phyloP scores from a whole-genome alignment of 2,329 filamentous ascomycete genomes.

The Hypoxylon sp. region DNA sequence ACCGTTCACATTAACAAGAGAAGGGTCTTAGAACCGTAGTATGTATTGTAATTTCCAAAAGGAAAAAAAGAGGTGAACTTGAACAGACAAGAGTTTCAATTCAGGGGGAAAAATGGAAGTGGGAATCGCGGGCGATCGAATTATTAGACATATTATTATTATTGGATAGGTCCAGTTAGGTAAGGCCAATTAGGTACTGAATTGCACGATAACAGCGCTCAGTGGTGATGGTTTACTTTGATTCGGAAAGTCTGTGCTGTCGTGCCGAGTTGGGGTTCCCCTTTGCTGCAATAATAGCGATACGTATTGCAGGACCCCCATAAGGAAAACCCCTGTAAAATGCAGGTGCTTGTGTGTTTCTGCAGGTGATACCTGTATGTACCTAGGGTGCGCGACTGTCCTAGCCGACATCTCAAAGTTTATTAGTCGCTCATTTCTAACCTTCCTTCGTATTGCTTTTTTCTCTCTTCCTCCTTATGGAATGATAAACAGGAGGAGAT shows the following conservation, averaged over 20 bases:
- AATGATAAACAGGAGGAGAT: conserved; percentile 3
- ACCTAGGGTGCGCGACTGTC: background rate
- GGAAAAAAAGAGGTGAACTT: conserved; percentile 13
- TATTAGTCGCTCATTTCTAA: conserved; percentile 25
- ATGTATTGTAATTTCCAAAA: conserved; percentile 23
- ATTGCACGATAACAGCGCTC: conserved; percentile 36
- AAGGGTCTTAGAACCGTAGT: conserved; percentile 20
- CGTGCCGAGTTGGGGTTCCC: conserved; percentile 9
- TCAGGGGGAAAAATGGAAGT: conserved; percentile 39
- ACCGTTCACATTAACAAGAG: conserved; percentile 22
- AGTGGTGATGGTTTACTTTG: conserved; percentile 27
- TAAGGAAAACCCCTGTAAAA: conserved; percentile 14
- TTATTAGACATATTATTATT: conserved; percentile 39
- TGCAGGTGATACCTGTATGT: conserved; percentile 35
- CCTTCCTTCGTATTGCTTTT: conserved; percentile 11
- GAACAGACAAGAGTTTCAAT: conserved; percentile 23
- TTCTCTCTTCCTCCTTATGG: background rate
- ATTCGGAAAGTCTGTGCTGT: conserved; percentile 44
- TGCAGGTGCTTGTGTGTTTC: conserved; percentile 24
- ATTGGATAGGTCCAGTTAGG: conserved; percentile 34
- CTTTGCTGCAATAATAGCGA: conserved; percentile 20
- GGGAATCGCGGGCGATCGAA: conserved; percentile 39
- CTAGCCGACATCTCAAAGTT: conserved; percentile 6
- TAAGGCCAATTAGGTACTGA: conserved; percentile 40
- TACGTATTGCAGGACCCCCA: conserved; percentile 14